Evolutionary conservation across 2,329 filamentous ascomycete species (phyloP), one percentile per base, ranked within the genome.

Genomic region (Monosporascus sp.): DNA sequence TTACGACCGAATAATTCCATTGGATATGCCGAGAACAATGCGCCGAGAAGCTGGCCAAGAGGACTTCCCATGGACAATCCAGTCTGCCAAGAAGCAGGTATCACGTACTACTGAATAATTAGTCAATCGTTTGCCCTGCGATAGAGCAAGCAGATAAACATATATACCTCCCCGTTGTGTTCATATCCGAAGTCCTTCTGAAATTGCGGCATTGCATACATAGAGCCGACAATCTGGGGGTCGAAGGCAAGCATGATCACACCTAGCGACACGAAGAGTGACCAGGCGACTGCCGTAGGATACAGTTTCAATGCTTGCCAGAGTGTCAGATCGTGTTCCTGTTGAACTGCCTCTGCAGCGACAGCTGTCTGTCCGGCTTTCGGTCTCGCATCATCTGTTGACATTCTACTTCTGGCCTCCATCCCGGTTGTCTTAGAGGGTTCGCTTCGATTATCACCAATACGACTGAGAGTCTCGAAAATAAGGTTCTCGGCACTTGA

Each of bases 171-270:
- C 45, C 67, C 67, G 15, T 67, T 54, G 46, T 62, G 58, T 54
- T 61, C 56, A 27, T 59, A 59, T 1, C 67, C 67, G 49, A 69
- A 69, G 34, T 68, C 67, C 47, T 64, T 64, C 49, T 68, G 62
- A 51, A 69, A 69, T 50, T 68, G 65, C 11, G 66, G 65, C 51
- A 68, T 66, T 15, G 67, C 67, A 48, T 82, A 85, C 50, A 87
- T 73, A 55, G 83, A 83, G 24, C 82, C 82, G 18, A 86, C 74
- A 9, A 87, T 74, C 63, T 86, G 83, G 0, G 82, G 80, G 62
- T 86, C 83, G 60, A 86, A 88, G 4, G 81, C 81, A 42, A 78
- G 65, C 80, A 84, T 84, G 57, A 84, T 79, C 38, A 84, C 78
- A 6, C 80, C 80, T 2, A 83, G 68, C 5, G 78, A 82, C 57